Evolutionary conservation across 2,329 filamentous ascomycete genomes (phyloP).

Genomic region (Ophiostoma sp.): DNA sequence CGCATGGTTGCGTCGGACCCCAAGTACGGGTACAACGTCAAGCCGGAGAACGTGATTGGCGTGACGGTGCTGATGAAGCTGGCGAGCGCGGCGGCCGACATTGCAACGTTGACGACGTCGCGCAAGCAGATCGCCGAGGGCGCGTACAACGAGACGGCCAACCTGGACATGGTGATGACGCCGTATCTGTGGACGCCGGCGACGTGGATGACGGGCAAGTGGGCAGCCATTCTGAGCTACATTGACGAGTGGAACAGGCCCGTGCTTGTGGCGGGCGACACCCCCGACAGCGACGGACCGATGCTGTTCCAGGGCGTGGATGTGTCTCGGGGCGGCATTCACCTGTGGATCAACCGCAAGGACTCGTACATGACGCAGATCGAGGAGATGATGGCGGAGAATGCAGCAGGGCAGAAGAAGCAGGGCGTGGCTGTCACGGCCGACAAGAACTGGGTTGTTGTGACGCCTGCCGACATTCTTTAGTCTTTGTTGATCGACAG

Average conservation of each 20-base stretch:
- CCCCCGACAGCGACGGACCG: conserved; percentile 5
- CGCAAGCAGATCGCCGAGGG: conserved; percentile 15
- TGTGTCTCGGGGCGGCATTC: background rate
- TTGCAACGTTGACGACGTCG: background rate
- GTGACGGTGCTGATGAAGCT: conserved; percentile 4
- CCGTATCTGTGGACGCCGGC: conserved; percentile 11
- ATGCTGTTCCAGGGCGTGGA: conserved; percentile 11
- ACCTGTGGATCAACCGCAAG: conserved; percentile 12
- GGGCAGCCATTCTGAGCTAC: conserved; percentile 5
- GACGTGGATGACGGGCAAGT: conserved; percentile 14
- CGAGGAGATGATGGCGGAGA: background rate
- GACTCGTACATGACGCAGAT: conserved; percentile 1
- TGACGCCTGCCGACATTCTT: conserved; percentile 12
- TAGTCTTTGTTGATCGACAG: conserved; percentile 3
- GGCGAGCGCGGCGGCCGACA: background rate
- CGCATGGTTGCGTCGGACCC: conserved; percentile 11
- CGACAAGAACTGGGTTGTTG: conserved; percentile 12
- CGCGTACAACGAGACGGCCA: conserved; percentile 11
- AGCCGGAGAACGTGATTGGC: conserved; percentile 13
- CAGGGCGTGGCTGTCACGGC: conserved; percentile 5
- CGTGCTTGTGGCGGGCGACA: conserved; percentile 7
- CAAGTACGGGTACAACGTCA: conserved; percentile 14
- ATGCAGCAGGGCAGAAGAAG: background rate
- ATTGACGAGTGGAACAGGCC: conserved; percentile 7
- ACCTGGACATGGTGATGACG: conserved; percentile 11